Evolutionary conservation across 2,329 filamentous ascomycete species (phyloP), one percentile per base, ranked within the genome.

Genomic region (Xylaria sp.): DNA sequence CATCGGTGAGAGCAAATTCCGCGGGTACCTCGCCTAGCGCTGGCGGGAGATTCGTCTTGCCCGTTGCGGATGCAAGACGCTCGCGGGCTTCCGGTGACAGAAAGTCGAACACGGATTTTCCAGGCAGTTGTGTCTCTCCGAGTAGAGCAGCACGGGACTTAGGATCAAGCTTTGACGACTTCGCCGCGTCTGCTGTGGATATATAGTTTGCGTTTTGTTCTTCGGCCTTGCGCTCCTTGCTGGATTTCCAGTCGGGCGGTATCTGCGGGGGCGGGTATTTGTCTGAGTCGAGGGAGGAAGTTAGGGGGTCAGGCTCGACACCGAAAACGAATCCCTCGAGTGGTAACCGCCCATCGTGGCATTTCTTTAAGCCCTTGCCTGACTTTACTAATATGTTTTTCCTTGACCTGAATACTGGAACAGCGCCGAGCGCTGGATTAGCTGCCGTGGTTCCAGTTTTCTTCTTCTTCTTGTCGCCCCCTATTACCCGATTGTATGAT

Each of bases 71-170:
- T 2, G 85, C 92, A 46, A 99, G 84, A 25, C 89, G 87, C 54
- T 94, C 89, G 64, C 95, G 88, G 3, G 91, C 87, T 35, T 90
- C 85, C 0, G 92, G 83, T 0, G 91, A 91, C 67, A 99, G 84
- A 76, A 91, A 99, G 77, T 98, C 94, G 75, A 98, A 99, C 2
- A 99, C 89, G 0, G 95, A 98, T 78, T 98, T 97, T 0, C 92
- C 92, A 0, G 94, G 94, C 0, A 98, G 80, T 37, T 87, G 85
- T 40, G 86, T 82, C 78, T 97, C 94, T 37, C 94, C 94, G 1
- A 98, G 83, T 0, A 96, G 82, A 3, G 87, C 87, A 12, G 93
- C 94, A 65, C 95, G 87, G 43, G 89, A 83, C 72, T 87, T 89
- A 0, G 92, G 89, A 73, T 96, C 88, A 8, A 96, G 83, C 0